phyloP scores from a whole-genome alignment of 345 rosid species.

The Chamaenerion angustifolium region DNA sequence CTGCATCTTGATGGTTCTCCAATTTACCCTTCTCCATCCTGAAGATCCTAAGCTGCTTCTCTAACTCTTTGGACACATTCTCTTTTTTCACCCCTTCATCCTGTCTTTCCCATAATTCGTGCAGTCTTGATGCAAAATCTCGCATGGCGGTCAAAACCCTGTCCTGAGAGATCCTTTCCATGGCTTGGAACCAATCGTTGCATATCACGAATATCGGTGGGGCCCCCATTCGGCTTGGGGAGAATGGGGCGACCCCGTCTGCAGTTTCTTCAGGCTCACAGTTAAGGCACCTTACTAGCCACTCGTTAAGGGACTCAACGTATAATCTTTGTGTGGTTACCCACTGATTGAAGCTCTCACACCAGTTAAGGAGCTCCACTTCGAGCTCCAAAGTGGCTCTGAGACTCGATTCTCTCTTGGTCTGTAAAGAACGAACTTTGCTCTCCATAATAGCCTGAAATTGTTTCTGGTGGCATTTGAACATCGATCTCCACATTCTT shows the following conservation, averaged over 20 bases:
- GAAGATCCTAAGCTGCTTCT: conserved; percentile 47
- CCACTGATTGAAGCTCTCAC: conserved; percentile 58
- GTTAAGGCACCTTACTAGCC: conserved; percentile 65
- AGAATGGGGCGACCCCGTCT: conserved; percentile 79
- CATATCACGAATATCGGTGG: conserved; percentile 68
- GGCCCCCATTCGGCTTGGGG: conserved; percentile 76
- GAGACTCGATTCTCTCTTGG: conserved; percentile 63
- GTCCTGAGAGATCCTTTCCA: conserved; percentile 52
- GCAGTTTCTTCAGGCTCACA: conserved; percentile 63
- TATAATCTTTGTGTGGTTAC: conserved; percentile 59
- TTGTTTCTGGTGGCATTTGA: conserved; percentile 89
- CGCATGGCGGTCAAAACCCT: conserved; percentile 50
- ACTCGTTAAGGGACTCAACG: conserved; percentile 54
- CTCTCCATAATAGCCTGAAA: conserved; percentile 85
- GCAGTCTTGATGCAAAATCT: conserved; percentile 54
- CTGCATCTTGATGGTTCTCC: conserved; percentile 42
- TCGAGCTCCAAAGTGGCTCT: conserved; percentile 72
- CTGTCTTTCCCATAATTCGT: conserved; percentile 72
- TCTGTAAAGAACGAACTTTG: conserved; percentile 48
- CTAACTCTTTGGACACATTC: conserved; percentile 65
- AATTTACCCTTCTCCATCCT: conserved; percentile 49
- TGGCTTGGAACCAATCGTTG: conserved; percentile 84
- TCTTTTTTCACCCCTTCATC: conserved; percentile 72
- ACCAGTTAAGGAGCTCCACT: conserved; percentile 73
- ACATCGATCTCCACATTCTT: conserved; percentile 96